Evolutionary conservation across 768 basidiomycete species (phyloP), one percentile per base, ranked within the genome.

Genomic region (Lactifluus hygrophoroides): DNA sequence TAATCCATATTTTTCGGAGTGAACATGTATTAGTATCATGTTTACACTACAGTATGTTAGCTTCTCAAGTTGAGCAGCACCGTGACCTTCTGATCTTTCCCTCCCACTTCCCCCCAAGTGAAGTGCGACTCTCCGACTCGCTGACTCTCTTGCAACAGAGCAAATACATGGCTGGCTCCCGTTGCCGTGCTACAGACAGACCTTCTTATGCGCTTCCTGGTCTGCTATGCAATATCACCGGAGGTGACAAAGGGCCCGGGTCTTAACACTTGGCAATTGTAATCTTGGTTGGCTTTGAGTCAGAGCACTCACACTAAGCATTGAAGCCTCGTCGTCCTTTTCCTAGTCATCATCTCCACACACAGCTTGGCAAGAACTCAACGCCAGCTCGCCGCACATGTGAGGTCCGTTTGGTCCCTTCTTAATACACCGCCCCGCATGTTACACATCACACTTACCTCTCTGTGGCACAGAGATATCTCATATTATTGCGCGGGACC

Each of bases 91-190:
- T n/a, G n/a, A n/a, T n/a, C n/a, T n/a, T n/a, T n/a, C n/a, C n/a
- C n/a, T n/a, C n/a, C n/a, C n/a, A n/a, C n/a, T n/a, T n/a, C n/a
- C n/a, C n/a, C n/a, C n/a, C n/a, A n/a, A n/a, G n/a, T n/a, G n/a
- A n/a, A n/a, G n/a, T n/a, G n/a, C n/a, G n/a, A n/a, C n/a, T n/a
- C n/a, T n/a, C n/a, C n/a, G n/a, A n/a, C 19, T 61, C n/a, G 50
- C 32, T 7, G 46, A 42, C 3, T 44, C 47, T 25, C 30, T 61
- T n/a, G 51, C 34, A 16, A 19, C 34, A 16, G 23, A 17, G 10
- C 37, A n/a, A 48, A 50, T 50, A 76, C 71, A 67, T 75, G n/a
- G 71, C 75, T n/a, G 76, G 74, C 7, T 75, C 74, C 58, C 72
- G 73, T 8, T 70, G 69, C 21, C 68, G 71, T 5, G 71, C 72